These are phyloP conservation scores for Sphaerulina populicola DNA, from an alignment of 2,329 filamentous ascomycete species.

Conservation along the genomic window DNA sequence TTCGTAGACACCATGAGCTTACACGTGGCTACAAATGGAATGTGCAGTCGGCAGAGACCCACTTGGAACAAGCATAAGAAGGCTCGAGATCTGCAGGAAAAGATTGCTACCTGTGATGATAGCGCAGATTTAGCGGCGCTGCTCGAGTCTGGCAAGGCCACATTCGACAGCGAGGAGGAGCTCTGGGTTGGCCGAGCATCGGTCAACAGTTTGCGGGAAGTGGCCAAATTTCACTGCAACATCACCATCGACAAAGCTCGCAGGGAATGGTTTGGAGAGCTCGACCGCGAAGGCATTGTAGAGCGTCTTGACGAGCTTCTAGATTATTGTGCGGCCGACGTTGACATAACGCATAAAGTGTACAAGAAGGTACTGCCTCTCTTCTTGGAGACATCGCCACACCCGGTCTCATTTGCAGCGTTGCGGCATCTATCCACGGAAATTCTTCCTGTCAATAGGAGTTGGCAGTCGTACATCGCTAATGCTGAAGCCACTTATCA, in stretches of 20 bases:
- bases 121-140: slow-evolving; percentile 63
- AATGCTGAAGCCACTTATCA: slow-evolving; percentile 82
- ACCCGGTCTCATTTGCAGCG: slow-evolving; percentile 94
- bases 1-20: slow-evolving; percentile 98
- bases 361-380: slow-evolving; percentile 87
- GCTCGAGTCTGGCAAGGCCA: slow-evolving; percentile 53
- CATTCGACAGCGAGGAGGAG: slow-evolving; percentile 77
- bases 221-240: slow-evolving; percentile 91
- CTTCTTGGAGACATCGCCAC: slow-evolving; percentile 82
- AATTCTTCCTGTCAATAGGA: slow-evolving; percentile 79
- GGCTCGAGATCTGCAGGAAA: slow-evolving; percentile 72
- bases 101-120: slow-evolving; percentile 62
- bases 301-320: slow-evolving; percentile 71
- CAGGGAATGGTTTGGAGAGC: slow-evolving; percentile 76
- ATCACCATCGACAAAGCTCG: slow-evolving; percentile 83
- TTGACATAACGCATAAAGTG: slow-evolving; percentile 85
- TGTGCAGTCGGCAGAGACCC: slow-evolving; percentile 93
- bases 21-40: slow-evolving; percentile 94
- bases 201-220: slow-evolving; percentile 87
- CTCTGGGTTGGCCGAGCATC: slow-evolving; percentile 93
- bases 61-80: slow-evolving; percentile 98
- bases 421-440: slow-evolving; percentile 87
- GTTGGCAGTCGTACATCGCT: slow-evolving; percentile 76
- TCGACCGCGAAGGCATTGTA: slow-evolving; percentile 63
- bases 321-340: slow-evolving; percentile 91